A percentile compares a stretch with the other conserved stretches of the same genome.
These are phyloP conservation scores for Botrytis tulipae DNA, from an alignment of 2,329 filamentous ascomycete genomes.

Conservation along the genomic window DNA sequence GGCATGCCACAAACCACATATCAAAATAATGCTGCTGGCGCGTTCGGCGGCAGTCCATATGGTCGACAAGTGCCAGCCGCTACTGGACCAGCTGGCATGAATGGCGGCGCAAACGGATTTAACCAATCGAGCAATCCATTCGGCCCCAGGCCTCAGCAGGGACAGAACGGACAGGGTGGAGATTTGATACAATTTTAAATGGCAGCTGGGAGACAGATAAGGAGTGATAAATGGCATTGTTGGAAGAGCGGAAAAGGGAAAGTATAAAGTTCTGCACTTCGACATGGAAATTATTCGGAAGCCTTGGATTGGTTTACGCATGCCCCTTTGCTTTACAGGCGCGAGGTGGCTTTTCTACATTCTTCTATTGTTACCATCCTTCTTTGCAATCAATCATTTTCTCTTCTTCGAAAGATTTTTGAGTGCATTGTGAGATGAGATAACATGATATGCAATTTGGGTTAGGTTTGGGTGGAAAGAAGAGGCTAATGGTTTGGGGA, in stretches of 20 bases:
- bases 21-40: constrained; percentile 40
- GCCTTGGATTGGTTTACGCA: constrained; percentile 17
- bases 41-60: constrained; percentile 29
- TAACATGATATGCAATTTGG: constrained; percentile 23
- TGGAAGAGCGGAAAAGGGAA: constrained; percentile 8
- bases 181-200: constrained; percentile 39
- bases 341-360: constrained; percentile 22
- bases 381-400: not conserved
- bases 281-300: constrained; percentile 7
- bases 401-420: constrained; percentile 20
- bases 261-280: constrained; percentile 24
- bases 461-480: not conserved
- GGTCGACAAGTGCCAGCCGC: constrained; percentile 51
- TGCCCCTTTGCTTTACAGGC: constrained; percentile 11
- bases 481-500: constrained; percentile 3
- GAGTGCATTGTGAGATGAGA: constrained; percentile 21
- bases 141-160: constrained; percentile 51
- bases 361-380: constrained; percentile 20
- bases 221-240: not conserved
- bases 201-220: not conserved
- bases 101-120: constrained; percentile 46
- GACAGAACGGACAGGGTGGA: constrained; percentile 42
- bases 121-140: constrained; percentile 52
- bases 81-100: constrained; percentile 56
- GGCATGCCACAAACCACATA: constrained; percentile 66